phyloP scores from a whole-genome alignment of 2,329 filamentous ascomycete species.

The Thelonectria discophora region DNA sequence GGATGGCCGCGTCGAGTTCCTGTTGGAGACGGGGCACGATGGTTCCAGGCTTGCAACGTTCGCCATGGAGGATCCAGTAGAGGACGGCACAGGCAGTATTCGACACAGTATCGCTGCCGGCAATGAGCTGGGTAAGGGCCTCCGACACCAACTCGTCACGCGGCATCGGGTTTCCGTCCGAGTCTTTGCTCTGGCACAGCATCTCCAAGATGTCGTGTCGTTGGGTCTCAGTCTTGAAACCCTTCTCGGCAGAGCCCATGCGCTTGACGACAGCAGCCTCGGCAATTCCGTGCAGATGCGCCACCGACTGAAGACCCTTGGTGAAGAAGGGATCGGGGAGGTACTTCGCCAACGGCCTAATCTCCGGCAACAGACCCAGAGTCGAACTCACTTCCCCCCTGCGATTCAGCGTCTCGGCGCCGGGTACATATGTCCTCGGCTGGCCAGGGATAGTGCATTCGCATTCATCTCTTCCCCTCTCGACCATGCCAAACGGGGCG shows the following conservation, averaged over 20 bases:
- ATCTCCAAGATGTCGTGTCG: slow-evolving; percentile 26
- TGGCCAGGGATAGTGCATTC: slow-evolving; percentile 17
- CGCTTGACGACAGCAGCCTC: slow-evolving; percentile 16
- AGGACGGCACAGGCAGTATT: slow-evolving; percentile 28
- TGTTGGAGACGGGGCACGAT: slow-evolving; percentile 19
- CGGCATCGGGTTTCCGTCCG: slow-evolving; percentile 17
- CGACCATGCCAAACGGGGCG: slow-evolving; percentile 27
- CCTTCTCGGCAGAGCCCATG: slow-evolving; percentile 12
- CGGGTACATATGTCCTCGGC: slow-evolving; percentile 23
- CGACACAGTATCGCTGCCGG: slow-evolving; percentile 27
- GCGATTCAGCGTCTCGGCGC: slow-evolving; percentile 25
- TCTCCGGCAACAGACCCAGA: slow-evolving; percentile 18
- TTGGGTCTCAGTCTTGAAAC: neutral
- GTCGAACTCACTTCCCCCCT: slow-evolving; percentile 29
- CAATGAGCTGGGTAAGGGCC: slow-evolving; percentile 29
- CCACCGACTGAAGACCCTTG: slow-evolving; percentile 25
- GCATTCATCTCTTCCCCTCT: slow-evolving; percentile 24
- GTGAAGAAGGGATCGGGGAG: slow-evolving; percentile 28
- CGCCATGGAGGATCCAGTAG: slow-evolving; percentile 27
- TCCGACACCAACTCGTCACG: slow-evolving; percentile 26
- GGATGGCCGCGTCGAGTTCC: slow-evolving; percentile 26
- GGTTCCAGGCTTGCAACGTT: slow-evolving; percentile 16
- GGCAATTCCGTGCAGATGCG: slow-evolving; percentile 25
- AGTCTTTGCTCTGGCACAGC: slow-evolving; percentile 21
- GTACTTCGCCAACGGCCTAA: slow-evolving; percentile 22